Evolutionary conservation across 1,284 basidiomycete species (phyloP).

Genomic region (Apiotrichum akiyoshidainum): DNA sequence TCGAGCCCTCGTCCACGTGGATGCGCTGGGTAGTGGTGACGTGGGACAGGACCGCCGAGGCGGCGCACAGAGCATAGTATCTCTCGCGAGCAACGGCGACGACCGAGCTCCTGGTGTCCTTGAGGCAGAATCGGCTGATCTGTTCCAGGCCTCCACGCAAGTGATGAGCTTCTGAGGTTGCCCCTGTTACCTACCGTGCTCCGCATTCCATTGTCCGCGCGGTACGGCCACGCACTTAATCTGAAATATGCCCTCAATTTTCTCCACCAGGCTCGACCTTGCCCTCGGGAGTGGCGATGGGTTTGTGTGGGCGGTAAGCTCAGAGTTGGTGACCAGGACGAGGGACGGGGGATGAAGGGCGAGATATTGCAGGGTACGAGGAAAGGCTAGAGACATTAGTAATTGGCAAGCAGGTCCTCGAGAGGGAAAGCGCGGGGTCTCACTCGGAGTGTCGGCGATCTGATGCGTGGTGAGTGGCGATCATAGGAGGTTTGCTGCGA

Average conservation of each 20-base stretch:
- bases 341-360: slow-evolving; percentile 67
- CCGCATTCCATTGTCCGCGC: slow-evolving; percentile 78
- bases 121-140: slow-evolving; percentile 68
- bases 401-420: neutral
- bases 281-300: neutral
- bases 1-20: slow-evolving; percentile 65
- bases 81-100: slow-evolving; percentile 72
- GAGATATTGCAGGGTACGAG: slow-evolving; percentile 82
- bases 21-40: slow-evolving; percentile 65
- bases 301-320: too few relatives aligned
- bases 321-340: slow-evolving; percentile 68
- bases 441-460: slow-evolving; percentile 71
- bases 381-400: slow-evolving; percentile 56
- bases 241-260: slow-evolving; percentile 71
- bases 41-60: slow-evolving; percentile 78
- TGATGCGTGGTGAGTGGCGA: slow-evolving; percentile 37
- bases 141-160: slow-evolving; percentile 64
- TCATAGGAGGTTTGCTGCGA: neutral
- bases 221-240: slow-evolving; percentile 64
- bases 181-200: slow-evolving; percentile 51
- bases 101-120: slow-evolving; percentile 70
- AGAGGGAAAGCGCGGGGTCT: neutral
- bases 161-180: neutral
- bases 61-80: slow-evolving; percentile 83
- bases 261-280: slow-evolving; percentile 58